Evolutionary conservation across 116 monocot species (phyloP).

Genomic region (Trichopus zeylanicus): DNA sequence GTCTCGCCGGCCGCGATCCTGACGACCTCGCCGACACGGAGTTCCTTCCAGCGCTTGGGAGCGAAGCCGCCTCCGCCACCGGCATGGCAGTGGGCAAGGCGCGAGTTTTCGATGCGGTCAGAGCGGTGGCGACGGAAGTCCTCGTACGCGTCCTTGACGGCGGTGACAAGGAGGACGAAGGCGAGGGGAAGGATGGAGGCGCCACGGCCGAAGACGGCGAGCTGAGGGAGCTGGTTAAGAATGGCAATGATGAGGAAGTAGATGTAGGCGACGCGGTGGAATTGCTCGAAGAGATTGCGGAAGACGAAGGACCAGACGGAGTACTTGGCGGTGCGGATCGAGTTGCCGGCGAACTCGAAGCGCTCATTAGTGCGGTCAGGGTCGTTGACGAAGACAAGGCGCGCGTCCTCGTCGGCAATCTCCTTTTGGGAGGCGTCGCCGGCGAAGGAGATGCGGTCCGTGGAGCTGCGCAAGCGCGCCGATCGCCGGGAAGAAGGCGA

Average conservation of each 20-base stretch:
- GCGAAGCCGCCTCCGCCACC: constrained; percentile 17
- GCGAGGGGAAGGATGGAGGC: constrained; percentile 57
- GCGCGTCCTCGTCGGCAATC: constrained; percentile 33
- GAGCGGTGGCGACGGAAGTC: constrained; percentile 82
- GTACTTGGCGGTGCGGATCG: constrained; percentile 77
- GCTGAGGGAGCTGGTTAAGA: constrained; percentile 75
- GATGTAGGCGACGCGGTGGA: constrained; percentile 80
- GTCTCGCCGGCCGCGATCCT: constrained; percentile 38
- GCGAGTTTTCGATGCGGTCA: constrained; percentile 66
- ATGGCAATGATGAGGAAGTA: constrained; percentile 70
- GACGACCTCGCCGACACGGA: constrained; percentile 65
- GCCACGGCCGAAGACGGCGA: constrained; percentile 57
- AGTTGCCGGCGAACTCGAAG: constrained; percentile 39
- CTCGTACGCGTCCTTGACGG: constrained; percentile 89
- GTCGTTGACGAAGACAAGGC: constrained; percentile 28
- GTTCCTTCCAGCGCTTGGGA: constrained; percentile 48
- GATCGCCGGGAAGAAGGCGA: constrained; percentile 3
- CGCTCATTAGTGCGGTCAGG: constrained; percentile 19
- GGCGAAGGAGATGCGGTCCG: constrained; percentile 15
- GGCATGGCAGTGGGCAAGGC: constrained; percentile 24
- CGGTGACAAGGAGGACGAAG: constrained; percentile 76
- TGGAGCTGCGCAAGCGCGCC: constrained; percentile 9
- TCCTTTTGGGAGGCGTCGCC: constrained; percentile 26
- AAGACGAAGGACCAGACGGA: constrained; percentile 61
- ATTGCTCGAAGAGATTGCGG: constrained; percentile 84